These are phyloP conservation scores for Phanerochaete carnosa DNA, from an alignment of 768 basidiomycete species.

Conservation along the genomic window DNA sequence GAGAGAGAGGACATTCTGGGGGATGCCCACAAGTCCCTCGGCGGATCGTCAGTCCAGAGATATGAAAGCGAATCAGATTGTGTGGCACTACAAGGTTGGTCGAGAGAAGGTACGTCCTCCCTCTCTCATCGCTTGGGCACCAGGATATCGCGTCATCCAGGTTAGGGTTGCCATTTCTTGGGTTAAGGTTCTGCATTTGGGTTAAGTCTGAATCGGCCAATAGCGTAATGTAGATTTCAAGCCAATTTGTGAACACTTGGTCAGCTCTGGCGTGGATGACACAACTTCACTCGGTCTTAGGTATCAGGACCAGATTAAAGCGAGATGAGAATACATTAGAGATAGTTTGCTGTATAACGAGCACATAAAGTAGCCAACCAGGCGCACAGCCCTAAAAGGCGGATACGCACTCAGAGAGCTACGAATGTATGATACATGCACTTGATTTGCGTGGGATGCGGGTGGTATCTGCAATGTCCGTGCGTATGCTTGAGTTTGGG, in stretches of 20 bases:
- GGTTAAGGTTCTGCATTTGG: not conserved
- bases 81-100: not conserved
- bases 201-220: not conserved
- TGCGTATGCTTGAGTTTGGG: slow-evolving; percentile 2
- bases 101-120: not conserved
- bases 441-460: slow-evolving; percentile 1
- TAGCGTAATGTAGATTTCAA: not conserved
- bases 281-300: too few species aligned
- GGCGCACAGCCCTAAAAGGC: not conserved
- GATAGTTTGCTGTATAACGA: not conserved
- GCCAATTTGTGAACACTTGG: not conserved
- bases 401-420: not conserved
- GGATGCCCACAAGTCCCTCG: not conserved
- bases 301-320: too few species aligned
- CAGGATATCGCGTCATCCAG: not conserved
- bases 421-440: slow-evolving; percentile 1
- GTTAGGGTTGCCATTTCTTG: not conserved
- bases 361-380: not conserved
- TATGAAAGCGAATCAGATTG: not conserved
- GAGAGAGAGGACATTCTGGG: slow-evolving; percentile 40
- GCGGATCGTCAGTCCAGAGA: not conserved
- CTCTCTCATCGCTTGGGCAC: not conserved
- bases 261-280: not conserved
- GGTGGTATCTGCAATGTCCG: slow-evolving; percentile 7
- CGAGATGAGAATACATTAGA: not conserved